phyloP scores from a whole-genome alignment of 2,329 filamentous ascomycete species.

The Amauroascus niger region DNA sequence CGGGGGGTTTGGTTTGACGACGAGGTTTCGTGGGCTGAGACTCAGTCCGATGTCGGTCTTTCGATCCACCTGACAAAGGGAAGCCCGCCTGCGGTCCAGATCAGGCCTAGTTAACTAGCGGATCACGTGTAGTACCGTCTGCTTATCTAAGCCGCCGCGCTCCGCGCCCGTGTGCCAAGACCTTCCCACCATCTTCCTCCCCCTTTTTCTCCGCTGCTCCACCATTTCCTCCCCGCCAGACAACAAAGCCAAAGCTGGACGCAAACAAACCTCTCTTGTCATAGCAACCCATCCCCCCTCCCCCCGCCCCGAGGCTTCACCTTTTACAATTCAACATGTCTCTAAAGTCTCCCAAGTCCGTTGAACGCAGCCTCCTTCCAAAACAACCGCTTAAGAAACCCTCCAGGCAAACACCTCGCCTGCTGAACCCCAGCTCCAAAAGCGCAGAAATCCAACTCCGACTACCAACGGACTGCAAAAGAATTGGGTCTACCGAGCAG shows the following conservation, averaged over 20 bases:
- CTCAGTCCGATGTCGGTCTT: conserved; percentile 12
- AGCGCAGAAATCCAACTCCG: conserved; percentile 15
- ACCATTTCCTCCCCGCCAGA: neutral
- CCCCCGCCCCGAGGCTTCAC: too few species aligned
- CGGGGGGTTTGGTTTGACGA: conserved; percentile 2
- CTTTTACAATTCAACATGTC: conserved; percentile 1
- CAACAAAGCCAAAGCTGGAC: too few species aligned
- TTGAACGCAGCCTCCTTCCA: conserved; percentile 2
- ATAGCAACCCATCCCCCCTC: too few species aligned
- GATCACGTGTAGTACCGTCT: conserved; percentile 2
- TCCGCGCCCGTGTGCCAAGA: neutral
- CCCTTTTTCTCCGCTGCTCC: too few species aligned
- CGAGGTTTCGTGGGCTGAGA: conserved; percentile 7
- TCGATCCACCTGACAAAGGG: conserved; percentile 3
- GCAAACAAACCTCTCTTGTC: too few species aligned
- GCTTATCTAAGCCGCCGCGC: too few species aligned
- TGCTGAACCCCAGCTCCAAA: conserved; percentile 11
- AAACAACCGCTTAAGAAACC: conserved; percentile 14
- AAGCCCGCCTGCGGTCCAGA: neutral
- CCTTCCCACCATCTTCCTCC: too few species aligned
- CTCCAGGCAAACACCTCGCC: neutral
- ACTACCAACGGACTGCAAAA: neutral
- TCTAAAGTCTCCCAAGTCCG: neutral
- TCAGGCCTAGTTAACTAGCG: conserved; percentile 4
- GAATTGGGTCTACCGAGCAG: neutral